Percentiles rank a stretch among this genome's conserved stretches.
Conservation (phyloP, 2,329 filamentous ascomycete species). For the Periconia sp. region DNA sequence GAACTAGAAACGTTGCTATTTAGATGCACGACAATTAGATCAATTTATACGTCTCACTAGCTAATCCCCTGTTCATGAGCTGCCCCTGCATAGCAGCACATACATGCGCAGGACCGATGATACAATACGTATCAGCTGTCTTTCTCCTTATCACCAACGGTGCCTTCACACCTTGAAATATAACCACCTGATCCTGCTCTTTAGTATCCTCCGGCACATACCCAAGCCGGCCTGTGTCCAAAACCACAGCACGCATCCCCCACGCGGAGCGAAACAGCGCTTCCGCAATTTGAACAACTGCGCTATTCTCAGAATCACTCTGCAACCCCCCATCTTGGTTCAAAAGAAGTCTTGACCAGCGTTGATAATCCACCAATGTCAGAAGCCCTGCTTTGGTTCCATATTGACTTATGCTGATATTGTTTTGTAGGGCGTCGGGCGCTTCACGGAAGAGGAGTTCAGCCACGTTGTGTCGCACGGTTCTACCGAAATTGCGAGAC, state of each 20-base stretch:
- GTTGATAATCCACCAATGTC: constrained; percentile 1
- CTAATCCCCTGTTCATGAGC: not conserved
- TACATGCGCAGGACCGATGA: constrained; percentile 2
- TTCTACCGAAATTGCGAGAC: not conserved
- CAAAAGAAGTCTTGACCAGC: not conserved
- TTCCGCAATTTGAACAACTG: not conserved
- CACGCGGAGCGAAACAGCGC: constrained; percentile 3
- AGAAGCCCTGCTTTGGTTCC: not conserved
- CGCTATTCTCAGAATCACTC: not conserved
- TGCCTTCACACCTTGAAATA: constrained; percentile 2
- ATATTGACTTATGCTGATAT: not conserved
- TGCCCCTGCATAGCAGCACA: constrained; percentile 2
- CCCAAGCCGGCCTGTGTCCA: not conserved
- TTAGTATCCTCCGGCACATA: constrained; percentile 3
- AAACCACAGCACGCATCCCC: constrained; percentile 2
- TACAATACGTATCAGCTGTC: not conserved
- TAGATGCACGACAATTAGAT: not conserved
- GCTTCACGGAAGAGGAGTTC: not conserved
- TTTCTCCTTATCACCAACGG: constrained; percentile 1
- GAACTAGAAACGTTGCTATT: no score
- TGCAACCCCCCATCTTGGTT: not conserved
- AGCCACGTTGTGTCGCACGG: not conserved
- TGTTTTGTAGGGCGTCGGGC: not conserved
- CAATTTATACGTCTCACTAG: not conserved
- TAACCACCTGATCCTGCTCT: constrained; percentile 1